Evolutionary conservation across 139 green algal genomes (phyloP).

Genomic region (Coelastrella sp.): DNA sequence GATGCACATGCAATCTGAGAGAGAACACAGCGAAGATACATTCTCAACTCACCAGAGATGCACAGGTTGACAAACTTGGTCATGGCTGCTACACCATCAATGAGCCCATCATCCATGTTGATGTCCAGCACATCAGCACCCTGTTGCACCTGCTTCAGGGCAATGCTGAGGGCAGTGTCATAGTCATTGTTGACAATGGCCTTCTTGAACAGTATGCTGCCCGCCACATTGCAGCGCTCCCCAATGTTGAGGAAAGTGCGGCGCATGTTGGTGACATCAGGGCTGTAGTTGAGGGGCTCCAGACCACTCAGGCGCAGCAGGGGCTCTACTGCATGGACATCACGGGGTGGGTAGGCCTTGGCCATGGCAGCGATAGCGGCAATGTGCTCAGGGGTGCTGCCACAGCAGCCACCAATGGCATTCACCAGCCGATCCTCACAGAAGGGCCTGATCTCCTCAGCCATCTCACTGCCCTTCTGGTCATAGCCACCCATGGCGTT

Average conservation of each 20-base stretch:
- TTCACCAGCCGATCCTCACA: conserved; percentile 92
- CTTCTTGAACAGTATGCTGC: conserved; percentile 97
- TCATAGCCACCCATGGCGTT: conserved; percentile 99
- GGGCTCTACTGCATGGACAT: conserved; percentile 67
- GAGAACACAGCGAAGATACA: too few relatives aligned
- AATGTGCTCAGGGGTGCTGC: conserved; percentile 93
- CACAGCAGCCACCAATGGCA: conserved; percentile 96
- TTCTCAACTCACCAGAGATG: conserved; percentile 82
- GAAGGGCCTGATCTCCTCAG: conserved; percentile 95
- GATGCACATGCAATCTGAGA: too few relatives aligned
- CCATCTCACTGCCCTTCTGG: conserved; percentile 95
- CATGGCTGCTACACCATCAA: conserved; percentile 96
- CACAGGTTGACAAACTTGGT: conserved; percentile 96
- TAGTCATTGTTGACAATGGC: conserved; percentile 95
- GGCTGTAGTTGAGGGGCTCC: conserved; percentile 95
- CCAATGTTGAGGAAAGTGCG: conserved; percentile 95
- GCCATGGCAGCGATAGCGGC: conserved; percentile 80
- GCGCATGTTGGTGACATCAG: conserved; percentile 80
- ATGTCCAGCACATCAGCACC: conserved; percentile 97
- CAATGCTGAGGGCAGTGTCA: conserved; percentile 95
- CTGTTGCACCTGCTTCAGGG: conserved; percentile 87
- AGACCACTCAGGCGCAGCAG: conserved; percentile 93
- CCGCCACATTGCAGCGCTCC: conserved; percentile 98
- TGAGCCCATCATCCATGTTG: conserved; percentile 99
- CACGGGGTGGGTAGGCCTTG: conserved; percentile 74